Base-by-base conservation (phyloP, 192 early-diverging fungal species). In the Podila verticillata region DNA sequence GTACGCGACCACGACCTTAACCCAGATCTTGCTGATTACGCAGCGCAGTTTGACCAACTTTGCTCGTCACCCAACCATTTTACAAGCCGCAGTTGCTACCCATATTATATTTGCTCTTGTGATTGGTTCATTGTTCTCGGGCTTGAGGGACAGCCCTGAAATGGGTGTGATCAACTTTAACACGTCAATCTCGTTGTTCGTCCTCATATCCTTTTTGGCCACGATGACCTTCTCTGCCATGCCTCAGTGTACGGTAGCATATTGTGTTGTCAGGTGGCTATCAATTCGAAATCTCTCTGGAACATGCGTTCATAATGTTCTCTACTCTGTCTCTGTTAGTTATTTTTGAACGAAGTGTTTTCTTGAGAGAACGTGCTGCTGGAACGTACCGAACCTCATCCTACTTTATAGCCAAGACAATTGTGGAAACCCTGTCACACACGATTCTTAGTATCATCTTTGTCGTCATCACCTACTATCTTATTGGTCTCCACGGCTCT, bases 391-490 rank as follows among this genome's bases (percentile, higher is more conserved):
- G 82, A n/a, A 91, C 93, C 0, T 62, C 84, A 0, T 87, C 90
- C 19, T 93, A 93, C 73, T 95, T 91, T 66, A 54, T 87, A 10
- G 80, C 91, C 66, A 94, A 94, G 83, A 86, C 93, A 48, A 69
- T 75, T 34, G 51, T 60, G 22, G 65, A 74, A 36, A 70, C 66
- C n/a, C 35, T 66, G 19, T 72, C 66, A 2, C 65, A 68, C 48
- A 91, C 94, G 0, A 84, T 97, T 10, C 94, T 95, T 12, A 91
- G 94, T 0, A 69, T 96, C 39, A 86, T 95, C 66, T 87, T 95
- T 57, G 92, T 91, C 3, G 84, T 94, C 19, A 97, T 97, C 75
- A 87, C 87, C n/a, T 97, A 96, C 83, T 90, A 90, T 47, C 93
- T 97, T 91, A 92, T 94, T 3, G 95, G 95, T 0, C 86, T 96